Percentiles rank a stretch among this genome's conserved stretches.
phyloP scores from a whole-genome alignment of 805 yeast species.

The Myxozyma mucilagina region DNA sequence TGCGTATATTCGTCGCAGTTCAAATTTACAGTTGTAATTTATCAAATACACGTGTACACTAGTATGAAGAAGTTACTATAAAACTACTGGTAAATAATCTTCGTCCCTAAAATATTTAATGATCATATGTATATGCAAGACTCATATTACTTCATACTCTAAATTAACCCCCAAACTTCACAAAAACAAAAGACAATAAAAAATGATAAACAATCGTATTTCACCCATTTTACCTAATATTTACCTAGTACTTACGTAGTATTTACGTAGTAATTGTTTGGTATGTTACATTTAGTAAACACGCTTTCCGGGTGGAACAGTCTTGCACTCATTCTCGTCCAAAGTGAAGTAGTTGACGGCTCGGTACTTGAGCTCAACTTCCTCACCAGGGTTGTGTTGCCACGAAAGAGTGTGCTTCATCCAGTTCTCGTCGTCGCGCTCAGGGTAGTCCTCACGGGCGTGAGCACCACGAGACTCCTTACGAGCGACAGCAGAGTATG shows the following conservation, averaged over 20 bases:
- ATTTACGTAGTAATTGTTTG: not conserved
- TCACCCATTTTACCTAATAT: not conserved
- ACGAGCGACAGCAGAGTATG: slow-evolving; percentile 90
- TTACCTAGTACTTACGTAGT: too few relatives aligned
- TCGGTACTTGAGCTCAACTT: slow-evolving; percentile 79
- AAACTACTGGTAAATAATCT: too few relatives aligned
- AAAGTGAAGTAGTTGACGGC: slow-evolving; percentile 77
- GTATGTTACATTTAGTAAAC: slow-evolving; percentile 59
- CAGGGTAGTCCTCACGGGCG: slow-evolving; percentile 96
- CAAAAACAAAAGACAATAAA: not conserved
- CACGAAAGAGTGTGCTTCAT: slow-evolving; percentile 96
- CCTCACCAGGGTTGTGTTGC: slow-evolving; percentile 73
- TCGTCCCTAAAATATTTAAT: too few relatives aligned
- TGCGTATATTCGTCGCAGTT: slow-evolving; percentile 3
- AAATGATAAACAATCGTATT: not conserved
- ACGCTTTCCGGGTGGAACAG: slow-evolving; percentile 97
- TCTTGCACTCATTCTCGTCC: slow-evolving; percentile 88
- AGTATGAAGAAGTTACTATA: too few relatives aligned
- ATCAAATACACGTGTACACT: too few relatives aligned
- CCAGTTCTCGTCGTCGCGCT: slow-evolving; percentile 95
- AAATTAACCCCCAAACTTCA: not conserved
- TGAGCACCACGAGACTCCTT: slow-evolving; percentile 99
- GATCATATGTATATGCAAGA: not conserved
- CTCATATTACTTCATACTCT: not conserved
- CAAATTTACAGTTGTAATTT: not conserved